Percentiles rank a stretch among this genome's conserved stretches.
phyloP scores from a whole-genome alignment of 2,329 filamentous ascomycete genomes.

The Beauveria rudraprayagi region DNA sequence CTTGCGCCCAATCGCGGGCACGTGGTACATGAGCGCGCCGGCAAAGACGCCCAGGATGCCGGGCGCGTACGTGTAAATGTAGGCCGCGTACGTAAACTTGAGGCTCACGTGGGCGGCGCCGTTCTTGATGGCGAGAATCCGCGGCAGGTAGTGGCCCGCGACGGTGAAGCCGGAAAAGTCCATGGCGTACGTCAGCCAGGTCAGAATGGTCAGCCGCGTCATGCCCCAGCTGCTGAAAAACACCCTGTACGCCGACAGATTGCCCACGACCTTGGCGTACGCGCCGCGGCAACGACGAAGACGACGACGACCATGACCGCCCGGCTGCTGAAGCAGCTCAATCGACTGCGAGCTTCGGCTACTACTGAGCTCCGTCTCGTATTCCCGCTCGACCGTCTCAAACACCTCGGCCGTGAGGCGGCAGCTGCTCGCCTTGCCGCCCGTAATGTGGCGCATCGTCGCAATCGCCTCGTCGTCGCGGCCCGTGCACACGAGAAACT shows the following conservation, averaged over 20 bases:
- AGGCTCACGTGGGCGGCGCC: conserved; percentile 34
- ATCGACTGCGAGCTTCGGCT: conserved; percentile 12
- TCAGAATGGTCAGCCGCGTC: conserved; percentile 27
- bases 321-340: conserved; percentile 12
- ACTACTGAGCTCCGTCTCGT: conserved; percentile 14
- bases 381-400: conserved; percentile 19
- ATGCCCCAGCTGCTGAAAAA: conserved; percentile 25
- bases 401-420: conserved; percentile 31
- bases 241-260: conserved; percentile 23
- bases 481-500: conserved; percentile 36
- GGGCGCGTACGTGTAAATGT: conserved; percentile 46
- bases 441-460: conserved; percentile 38
- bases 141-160: conserved; percentile 36
- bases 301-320: conserved; percentile 6
- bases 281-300: neutral
- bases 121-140: conserved; percentile 45
- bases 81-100: conserved; percentile 40
- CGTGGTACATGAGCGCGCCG: conserved; percentile 32
- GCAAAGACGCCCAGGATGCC: conserved; percentile 43
- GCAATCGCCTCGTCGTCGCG: conserved; percentile 38
- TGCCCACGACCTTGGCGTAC: conserved; percentile 14
- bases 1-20: conserved; percentile 32
- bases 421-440: conserved; percentile 27
- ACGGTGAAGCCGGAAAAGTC: conserved; percentile 32
- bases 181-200: conserved; percentile 31